Evolutionary conservation across 2,329 filamentous ascomycete genomes (phyloP).

Genomic region (Venturia nashicola): DNA sequence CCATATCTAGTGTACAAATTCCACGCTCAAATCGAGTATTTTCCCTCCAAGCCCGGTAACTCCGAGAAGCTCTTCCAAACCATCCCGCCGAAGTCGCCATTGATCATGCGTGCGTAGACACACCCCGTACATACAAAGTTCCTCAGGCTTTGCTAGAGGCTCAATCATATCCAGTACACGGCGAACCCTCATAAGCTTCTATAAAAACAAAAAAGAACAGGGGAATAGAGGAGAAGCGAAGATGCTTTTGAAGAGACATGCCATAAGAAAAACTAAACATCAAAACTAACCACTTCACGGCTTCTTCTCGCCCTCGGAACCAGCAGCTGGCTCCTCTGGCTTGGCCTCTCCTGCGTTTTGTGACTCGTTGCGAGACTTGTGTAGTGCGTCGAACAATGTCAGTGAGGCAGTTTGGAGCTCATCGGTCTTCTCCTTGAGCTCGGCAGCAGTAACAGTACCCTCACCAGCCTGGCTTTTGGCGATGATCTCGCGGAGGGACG

Average conservation of each 20-base stretch:
- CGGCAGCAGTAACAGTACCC: slow-evolving; percentile 68
- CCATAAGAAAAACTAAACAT: slow-evolving; percentile 19
- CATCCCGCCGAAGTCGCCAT: slow-evolving; percentile 3
- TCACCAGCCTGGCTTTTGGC: slow-evolving; percentile 92
- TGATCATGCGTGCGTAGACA: neutral
- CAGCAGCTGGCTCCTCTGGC: slow-evolving; percentile 27
- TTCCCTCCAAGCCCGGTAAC: neutral
- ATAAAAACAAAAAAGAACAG: slow-evolving; percentile 11
- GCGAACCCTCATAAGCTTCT: neutral
- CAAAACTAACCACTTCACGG: slow-evolving; percentile 20
- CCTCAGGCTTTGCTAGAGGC: neutral
- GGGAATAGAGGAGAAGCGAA: slow-evolving; percentile 5
- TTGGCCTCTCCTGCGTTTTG: slow-evolving; percentile 30
- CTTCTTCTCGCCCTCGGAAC: slow-evolving; percentile 63
- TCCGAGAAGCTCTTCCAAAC: neutral
- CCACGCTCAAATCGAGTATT: slow-evolving; percentile 3
- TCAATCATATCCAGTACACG: neutral
- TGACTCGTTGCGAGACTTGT: slow-evolving; percentile 75
- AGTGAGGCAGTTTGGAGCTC: slow-evolving; percentile 92
- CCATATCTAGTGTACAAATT: slow-evolving; percentile 4
- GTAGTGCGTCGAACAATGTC: slow-evolving; percentile 99
- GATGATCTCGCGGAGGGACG: slow-evolving; percentile 73
- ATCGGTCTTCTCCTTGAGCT: slow-evolving; percentile 98
- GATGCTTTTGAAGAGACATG: slow-evolving; percentile 13
- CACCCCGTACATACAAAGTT: neutral